Conservation (phyloP, 805 yeast species). For the Yarrowia osloensis region DNA sequence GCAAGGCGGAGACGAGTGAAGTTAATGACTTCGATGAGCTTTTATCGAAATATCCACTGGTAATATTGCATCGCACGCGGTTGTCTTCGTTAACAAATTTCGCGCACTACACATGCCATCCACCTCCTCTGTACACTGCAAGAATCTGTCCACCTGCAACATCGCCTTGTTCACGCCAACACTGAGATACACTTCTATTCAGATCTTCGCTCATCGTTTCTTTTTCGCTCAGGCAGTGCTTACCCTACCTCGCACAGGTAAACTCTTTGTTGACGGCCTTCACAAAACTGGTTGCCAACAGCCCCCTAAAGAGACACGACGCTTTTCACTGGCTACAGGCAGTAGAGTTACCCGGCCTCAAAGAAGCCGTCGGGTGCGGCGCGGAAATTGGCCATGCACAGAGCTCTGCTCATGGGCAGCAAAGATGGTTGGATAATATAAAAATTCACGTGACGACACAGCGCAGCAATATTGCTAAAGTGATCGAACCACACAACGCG, state of each 20-base stretch:
- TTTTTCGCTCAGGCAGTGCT: constrained; percentile 17
- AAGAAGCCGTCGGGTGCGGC: constrained; percentile 1
- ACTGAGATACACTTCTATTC: constrained; percentile 11
- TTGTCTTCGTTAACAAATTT: too few species aligned
- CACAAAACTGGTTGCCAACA: not conserved
- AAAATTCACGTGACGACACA: not conserved
- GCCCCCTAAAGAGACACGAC: not conserved
- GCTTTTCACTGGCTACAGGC: not conserved
- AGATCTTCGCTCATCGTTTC: not conserved
- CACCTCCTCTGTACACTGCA: too few species aligned
- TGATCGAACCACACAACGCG: not conserved
- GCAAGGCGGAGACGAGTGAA: too few species aligned
- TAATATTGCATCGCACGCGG: too few species aligned
- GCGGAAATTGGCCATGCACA: not conserved
- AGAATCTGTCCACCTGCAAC: too few species aligned
- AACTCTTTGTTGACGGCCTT: not conserved
- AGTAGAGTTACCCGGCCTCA: not conserved
- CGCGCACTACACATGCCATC: too few species aligned
- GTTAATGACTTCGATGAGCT: too few species aligned
- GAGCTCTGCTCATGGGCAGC: not conserved
- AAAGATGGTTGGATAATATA: not conserved
- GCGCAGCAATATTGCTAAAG: not conserved
- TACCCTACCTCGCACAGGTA: constrained; percentile 17
- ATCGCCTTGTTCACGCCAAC: too few species aligned
- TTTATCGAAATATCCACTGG: too few species aligned